Evolutionary conservation across 768 basidiomycete genomes (phyloP).

Genomic region (Fibroporia radiculosa): DNA sequence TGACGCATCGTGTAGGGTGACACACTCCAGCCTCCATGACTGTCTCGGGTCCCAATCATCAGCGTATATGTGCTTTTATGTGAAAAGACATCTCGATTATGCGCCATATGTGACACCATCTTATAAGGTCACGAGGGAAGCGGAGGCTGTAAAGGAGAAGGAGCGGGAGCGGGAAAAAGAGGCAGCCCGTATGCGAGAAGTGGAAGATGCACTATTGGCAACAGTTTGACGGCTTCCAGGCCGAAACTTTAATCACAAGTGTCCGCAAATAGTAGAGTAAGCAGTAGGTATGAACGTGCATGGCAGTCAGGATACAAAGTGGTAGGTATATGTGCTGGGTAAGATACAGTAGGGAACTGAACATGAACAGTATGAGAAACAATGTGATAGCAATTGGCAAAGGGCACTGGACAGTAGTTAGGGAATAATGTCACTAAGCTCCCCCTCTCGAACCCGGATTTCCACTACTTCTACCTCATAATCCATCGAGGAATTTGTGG

Average conservation of each 20-base stretch:
- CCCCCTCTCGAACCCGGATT: slow-evolving; percentile 75
- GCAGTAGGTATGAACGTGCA: not conserved
- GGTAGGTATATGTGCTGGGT: slow-evolving; percentile 8
- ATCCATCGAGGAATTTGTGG: slow-evolving; percentile 59
- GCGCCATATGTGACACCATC: slow-evolving; percentile 61
- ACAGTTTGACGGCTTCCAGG: slow-evolving; percentile 20
- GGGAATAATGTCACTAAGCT: slow-evolving; percentile 71
- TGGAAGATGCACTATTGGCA: slow-evolving; percentile 60
- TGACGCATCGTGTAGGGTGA: slow-evolving; percentile 42
- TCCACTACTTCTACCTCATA: slow-evolving; percentile 86
- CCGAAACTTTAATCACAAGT: not conserved
- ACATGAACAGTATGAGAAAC: not conserved
- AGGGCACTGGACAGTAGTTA: slow-evolving; percentile 15
- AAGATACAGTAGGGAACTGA: slow-evolving; percentile 4
- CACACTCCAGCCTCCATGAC: slow-evolving; percentile 55
- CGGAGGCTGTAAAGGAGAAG: slow-evolving; percentile 55
- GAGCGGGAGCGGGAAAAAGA: slow-evolving; percentile 44
- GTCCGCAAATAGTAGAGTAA: not conserved
- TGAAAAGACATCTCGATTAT: slow-evolving; percentile 84
- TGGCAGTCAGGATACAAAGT: slow-evolving; percentile 3
- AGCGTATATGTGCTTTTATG: slow-evolving; percentile 95
- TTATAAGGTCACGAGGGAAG: slow-evolving; percentile 59
- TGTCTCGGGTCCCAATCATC: slow-evolving; percentile 68
- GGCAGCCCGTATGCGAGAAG: slow-evolving; percentile 46
- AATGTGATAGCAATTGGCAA: not conserved